Evolutionary conservation across 139 green algal species (phyloP), one percentile per base, ranked within the genome.

Genomic region (Volvox africanus): DNA sequence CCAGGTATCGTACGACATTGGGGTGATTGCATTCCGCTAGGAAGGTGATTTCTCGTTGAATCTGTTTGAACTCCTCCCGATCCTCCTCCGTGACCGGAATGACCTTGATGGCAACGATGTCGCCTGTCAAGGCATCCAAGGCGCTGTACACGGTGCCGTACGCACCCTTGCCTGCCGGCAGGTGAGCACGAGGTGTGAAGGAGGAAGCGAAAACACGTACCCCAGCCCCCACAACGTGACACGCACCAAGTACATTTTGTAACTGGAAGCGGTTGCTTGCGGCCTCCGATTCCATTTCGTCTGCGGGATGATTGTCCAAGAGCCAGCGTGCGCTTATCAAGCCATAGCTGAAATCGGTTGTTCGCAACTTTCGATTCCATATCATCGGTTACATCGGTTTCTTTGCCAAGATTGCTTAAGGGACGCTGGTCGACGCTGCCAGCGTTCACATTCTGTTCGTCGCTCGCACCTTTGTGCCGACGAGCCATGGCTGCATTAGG

Each of bases 1-100:
- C 97, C 61, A 97, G 84, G 93, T 99, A 99, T 35, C 91, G 95
- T 30, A 99, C 98, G 12, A 99, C 94, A 90, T 99, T 99, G 76
- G 98, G 97, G 91, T 99, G 98, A 91, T 98, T 96, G 94, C 98
- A 99, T 68, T 96, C 95, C 1, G 96, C 87, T 61, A 99, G 92
- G 88, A 98, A 97, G 20, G 90, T 88, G 61, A 99, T 97, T 93
- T 99, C 97, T 37, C 92, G 91, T 84, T 97, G 93, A 18, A 98
- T 96, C 18, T 89, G 89, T 13, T 75, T 67, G 30, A 97, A 94
- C 68, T 97, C 95, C 84, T 98, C 96, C 28, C 94, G 67, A 73
- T 96, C 95, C 62, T 87, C 69, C 5, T 86, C 84, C 1, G 35
- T 85, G 26, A 90, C 30, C 2, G 86, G 86, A 9, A 83, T 83